A percentile compares a stretch with the other conserved stretches of the same genome.
These are phyloP conservation scores for Picochlorum sp. DNA, from an alignment of 139 green algal species.

Conservation along the genomic window DNA sequence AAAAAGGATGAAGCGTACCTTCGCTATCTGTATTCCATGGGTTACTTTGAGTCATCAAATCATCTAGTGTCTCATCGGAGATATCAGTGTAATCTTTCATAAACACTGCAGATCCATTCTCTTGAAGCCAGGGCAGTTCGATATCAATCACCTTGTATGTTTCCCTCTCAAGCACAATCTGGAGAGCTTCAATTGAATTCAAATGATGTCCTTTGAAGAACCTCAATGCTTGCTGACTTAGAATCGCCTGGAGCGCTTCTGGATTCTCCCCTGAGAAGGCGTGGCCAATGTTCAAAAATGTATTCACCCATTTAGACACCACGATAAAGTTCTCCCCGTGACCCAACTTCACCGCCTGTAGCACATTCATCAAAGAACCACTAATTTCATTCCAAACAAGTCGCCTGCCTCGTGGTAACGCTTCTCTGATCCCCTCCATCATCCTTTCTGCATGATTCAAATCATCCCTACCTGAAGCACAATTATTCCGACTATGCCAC, in stretches of 20 bases:
- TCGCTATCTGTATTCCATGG: neutral
- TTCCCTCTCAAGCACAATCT: neutral
- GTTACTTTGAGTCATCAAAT: neutral
- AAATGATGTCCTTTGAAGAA: neutral
- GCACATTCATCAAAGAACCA: neutral
- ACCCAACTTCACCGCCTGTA: neutral
- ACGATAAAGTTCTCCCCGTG: neutral
- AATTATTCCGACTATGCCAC: neutral
- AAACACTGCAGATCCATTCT: too few species aligned
- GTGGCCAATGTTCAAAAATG: neutral
- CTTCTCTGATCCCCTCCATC: neutral
- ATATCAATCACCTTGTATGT: neutral
- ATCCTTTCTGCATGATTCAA: neutral
- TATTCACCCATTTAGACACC: conserved; percentile 15
- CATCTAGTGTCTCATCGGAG: too few species aligned
- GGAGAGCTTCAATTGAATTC: neutral
- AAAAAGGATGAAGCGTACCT: neutral
- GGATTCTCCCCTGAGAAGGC: conserved; percentile 3
- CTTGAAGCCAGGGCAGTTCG: neutral
- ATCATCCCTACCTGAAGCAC: too few species aligned
- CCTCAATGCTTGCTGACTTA: conserved; percentile 1
- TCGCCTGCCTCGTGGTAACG: neutral
- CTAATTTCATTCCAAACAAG: conserved; percentile 1
- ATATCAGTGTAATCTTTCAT: too few species aligned
- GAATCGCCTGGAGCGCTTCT: neutral